Conservation (phyloP, 73 alveolate species). For the Paramecium biaurelia region DNA sequence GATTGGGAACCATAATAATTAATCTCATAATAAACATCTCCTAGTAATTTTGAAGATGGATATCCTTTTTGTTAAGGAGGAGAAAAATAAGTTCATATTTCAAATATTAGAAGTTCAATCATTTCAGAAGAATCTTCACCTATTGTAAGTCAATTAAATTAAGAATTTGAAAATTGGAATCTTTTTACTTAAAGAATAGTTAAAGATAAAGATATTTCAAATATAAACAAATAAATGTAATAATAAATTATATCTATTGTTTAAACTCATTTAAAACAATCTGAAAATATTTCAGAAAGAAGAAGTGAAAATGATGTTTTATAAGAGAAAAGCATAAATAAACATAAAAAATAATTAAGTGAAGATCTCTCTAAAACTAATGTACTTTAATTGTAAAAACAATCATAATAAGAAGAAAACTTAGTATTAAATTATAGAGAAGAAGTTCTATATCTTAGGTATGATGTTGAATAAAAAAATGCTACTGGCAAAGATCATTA, state of each 20-base stretch:
- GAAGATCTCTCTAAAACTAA: background rate
- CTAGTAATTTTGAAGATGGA: background rate
- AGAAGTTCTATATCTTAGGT: background rate
- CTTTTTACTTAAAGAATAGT: background rate
- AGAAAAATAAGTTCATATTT: conserved; percentile 29
- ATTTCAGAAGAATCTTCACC: background rate
- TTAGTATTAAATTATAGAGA: background rate
- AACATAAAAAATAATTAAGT: background rate
- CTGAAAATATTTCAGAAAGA: background rate
- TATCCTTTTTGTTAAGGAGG: conserved; percentile 3
- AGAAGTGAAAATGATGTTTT: background rate
- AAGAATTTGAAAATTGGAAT: conserved; percentile 29
- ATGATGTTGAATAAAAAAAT: conserved; percentile 25
- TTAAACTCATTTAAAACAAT: background rate
- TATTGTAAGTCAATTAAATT: background rate
- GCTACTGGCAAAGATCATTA: background rate
- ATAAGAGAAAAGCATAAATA: background rate
- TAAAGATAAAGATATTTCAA: background rate
- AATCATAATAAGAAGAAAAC: background rate
- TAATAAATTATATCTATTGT: background rate
- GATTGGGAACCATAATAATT: background rate
- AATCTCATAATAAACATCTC: background rate
- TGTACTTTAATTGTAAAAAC: background rate
- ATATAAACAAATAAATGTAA: background rate
- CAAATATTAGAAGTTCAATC: conserved; percentile 33